These are phyloP conservation scores for Xanthoparmelia taractica DNA, from an alignment of 495 filamentous ascomycete genomes.

Conservation along the genomic window DNA sequence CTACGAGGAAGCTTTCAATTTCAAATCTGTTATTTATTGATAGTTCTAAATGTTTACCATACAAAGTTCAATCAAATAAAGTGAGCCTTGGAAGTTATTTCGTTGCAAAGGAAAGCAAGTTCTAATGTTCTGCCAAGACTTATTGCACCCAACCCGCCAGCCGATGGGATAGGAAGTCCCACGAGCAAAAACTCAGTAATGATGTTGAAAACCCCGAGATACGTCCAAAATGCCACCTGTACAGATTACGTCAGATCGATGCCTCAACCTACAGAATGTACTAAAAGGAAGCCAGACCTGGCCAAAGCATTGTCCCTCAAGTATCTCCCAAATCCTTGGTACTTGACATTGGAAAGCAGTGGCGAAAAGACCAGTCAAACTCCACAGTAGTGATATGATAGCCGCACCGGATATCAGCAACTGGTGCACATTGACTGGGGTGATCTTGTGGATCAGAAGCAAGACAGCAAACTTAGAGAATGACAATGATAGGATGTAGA, in stretches of 20 bases:
- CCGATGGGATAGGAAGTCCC: constrained; percentile 35
- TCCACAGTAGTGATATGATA: constrained; percentile 34
- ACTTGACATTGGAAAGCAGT: constrained; percentile 40
- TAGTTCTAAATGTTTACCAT: no score
- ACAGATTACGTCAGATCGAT: neutral
- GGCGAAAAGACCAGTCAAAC: constrained; percentile 36
- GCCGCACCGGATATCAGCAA: constrained; percentile 31
- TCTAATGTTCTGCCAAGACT: no score
- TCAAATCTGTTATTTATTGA: no score
- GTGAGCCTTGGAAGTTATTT: no score
- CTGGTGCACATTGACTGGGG: constrained; percentile 33
- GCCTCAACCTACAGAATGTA: constrained; percentile 1
- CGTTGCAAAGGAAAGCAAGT: no score
- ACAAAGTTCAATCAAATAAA: no score
- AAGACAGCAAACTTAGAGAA: constrained; percentile 20
- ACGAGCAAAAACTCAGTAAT: constrained; percentile 47
- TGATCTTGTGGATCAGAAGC: constrained; percentile 37
- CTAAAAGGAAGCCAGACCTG: no score
- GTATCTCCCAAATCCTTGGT: constrained; percentile 26
- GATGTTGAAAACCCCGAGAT: constrained; percentile 46
- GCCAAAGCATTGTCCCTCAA: constrained; percentile 16
- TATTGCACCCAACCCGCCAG: no score
- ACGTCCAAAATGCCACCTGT: constrained; percentile 31
- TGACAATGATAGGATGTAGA: constrained; percentile 17
- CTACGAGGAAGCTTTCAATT: no score